Percentiles rank a stretch among this genome's conserved stretches.
Evolutionary conservation across 1,284 basidiomycete genomes (phyloP).

Genomic region (Trichosporon coremiiforme): DNA sequence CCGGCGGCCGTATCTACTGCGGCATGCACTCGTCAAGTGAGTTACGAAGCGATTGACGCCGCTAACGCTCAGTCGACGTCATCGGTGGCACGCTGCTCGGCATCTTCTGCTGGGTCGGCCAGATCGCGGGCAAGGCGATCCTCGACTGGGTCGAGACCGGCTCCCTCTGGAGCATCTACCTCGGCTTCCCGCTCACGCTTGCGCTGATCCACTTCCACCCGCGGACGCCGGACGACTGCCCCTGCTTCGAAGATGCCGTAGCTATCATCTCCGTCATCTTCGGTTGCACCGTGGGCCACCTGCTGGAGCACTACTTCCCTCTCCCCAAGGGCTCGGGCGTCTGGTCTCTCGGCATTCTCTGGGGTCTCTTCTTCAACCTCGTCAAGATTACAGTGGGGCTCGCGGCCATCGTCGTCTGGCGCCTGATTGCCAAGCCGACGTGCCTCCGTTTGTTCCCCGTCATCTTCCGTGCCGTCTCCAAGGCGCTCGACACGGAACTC

Average conservation of each 20-base stretch:
- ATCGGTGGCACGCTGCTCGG: constrained; percentile 69
- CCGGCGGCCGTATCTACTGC: constrained; percentile 85
- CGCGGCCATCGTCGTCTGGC: constrained; percentile 73
- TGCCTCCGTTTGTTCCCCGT: constrained; percentile 76
- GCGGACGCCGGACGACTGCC: constrained; percentile 91
- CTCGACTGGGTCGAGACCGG: constrained; percentile 59
- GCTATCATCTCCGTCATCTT: constrained; percentile 83
- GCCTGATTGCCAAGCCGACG: constrained; percentile 75
- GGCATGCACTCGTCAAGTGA: constrained; percentile 74
- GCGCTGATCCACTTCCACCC: constrained; percentile 84
- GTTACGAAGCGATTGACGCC: constrained; percentile 8
- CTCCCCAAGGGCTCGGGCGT: constrained; percentile 12
- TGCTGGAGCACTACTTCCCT: constrained; percentile 57
- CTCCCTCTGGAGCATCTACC: constrained; percentile 68
- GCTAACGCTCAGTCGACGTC: constrained; percentile 64
- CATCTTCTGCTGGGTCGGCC: constrained; percentile 65
- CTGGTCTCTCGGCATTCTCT: constrained; percentile 19
- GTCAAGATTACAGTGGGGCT: constrained; percentile 46
- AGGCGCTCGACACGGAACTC: constrained; percentile 61
- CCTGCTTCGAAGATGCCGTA: constrained; percentile 97
- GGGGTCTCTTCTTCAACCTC: constrained; percentile 55
- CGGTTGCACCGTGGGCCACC: constrained; percentile 72
- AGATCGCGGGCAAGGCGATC: constrained; percentile 46
- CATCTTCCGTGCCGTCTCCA: constrained; percentile 70
- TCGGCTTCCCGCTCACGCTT: constrained; percentile 67